These are phyloP conservation scores for Coriaria nepalensis DNA, from an alignment of 306 rosid species.

Conservation along the genomic window DNA sequence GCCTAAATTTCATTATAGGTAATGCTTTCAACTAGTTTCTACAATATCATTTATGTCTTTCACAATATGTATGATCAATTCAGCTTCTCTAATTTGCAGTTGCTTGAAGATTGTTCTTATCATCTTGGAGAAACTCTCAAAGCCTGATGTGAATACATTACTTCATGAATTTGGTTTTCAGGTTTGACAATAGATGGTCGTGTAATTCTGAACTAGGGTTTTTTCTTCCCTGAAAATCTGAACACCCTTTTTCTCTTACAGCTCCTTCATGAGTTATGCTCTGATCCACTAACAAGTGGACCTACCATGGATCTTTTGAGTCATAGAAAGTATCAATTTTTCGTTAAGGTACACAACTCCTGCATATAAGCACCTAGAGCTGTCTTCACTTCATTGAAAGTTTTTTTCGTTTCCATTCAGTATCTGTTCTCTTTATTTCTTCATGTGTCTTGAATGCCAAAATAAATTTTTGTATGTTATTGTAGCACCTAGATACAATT, in stretches of 20 bases:
- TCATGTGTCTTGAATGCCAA: not conserved
- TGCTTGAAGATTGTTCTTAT: conserved; percentile 95
- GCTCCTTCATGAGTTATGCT: conserved; percentile 77
- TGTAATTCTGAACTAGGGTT: conserved; percentile 4
- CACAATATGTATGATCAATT: conserved; percentile 9
- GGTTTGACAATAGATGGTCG: conserved; percentile 39
- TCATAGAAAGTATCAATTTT: conserved; percentile 66
- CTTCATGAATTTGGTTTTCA: conserved; percentile 93
- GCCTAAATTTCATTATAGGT: conserved; percentile 97
- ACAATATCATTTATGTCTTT: conserved; percentile 1
- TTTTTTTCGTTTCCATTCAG: not conserved
- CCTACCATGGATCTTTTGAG: conserved; percentile 78
- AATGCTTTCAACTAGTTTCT: conserved; percentile 12
- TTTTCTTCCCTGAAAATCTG: not conserved
- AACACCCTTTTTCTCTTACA: conserved; percentile 21
- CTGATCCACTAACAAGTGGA: conserved; percentile 63
- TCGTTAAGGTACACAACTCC: conserved; percentile 46
- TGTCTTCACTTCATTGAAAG: not conserved
- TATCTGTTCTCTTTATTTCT: not conserved
- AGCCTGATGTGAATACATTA: conserved; percentile 66
- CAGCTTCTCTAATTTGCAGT: conserved; percentile 33
- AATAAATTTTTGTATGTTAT: conserved; percentile 6
- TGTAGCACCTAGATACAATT: conserved; percentile 70
- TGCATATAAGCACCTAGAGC: not conserved
- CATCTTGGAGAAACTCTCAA: conserved; percentile 71